These are phyloP conservation scores for Abrus pulchellus DNA, from an alignment of 306 rosid species.

Conservation along the genomic window DNA sequence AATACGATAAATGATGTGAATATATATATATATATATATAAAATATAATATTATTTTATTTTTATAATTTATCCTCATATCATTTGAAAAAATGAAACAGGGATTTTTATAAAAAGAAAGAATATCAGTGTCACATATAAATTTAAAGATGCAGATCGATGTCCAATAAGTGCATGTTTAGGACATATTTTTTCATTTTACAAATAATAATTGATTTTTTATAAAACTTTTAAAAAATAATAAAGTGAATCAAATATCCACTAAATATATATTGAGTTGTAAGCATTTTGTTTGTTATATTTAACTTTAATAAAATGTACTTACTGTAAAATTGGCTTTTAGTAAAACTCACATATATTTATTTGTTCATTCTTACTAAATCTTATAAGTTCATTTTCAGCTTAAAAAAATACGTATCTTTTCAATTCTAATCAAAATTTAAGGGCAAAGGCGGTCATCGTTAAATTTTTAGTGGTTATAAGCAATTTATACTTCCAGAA, in stretches of 20 bases:
- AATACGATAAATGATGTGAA: too few relatives aligned
- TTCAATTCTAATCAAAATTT: neutral
- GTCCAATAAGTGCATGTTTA: neutral
- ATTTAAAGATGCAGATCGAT: neutral
- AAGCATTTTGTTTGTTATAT: too few relatives aligned
- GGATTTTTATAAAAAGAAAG: neutral
- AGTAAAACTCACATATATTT: neutral
- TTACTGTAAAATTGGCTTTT: neutral
- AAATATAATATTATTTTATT: too few relatives aligned
- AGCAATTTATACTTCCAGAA: neutral
- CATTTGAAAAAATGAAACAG: neutral
- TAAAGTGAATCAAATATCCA: too few relatives aligned
- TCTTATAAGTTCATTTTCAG: neutral
- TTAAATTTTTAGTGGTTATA: neutral
- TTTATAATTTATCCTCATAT: constrained; percentile 4
- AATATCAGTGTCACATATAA: neutral
- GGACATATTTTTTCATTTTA: too few relatives aligned
- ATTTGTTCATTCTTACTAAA: neutral
- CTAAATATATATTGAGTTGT: too few relatives aligned
- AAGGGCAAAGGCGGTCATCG: neutral
- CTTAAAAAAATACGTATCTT: neutral
- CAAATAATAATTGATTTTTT: too few relatives aligned
- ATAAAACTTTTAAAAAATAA: too few relatives aligned
- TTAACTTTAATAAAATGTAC: neutral
- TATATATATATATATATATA: too few relatives aligned